A percentile compares a stretch with the other conserved stretches of the same genome.
Evolutionary conservation across 345 rosid species (phyloP).

Genomic region (Eucalyptus shirleyi): DNA sequence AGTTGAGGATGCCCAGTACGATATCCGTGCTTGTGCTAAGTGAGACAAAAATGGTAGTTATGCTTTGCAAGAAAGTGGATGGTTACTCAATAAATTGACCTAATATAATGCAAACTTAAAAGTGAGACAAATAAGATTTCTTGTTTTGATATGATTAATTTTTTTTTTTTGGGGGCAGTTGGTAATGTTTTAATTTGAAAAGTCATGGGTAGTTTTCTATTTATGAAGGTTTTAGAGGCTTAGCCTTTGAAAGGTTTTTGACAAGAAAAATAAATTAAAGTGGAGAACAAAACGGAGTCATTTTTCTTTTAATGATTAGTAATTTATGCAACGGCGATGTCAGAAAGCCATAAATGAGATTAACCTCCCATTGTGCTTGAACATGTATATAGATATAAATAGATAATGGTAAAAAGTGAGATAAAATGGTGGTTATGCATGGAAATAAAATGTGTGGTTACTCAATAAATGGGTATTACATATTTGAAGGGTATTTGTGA

Average conservation of each 20-base stretch:
- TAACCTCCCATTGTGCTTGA: not conserved
- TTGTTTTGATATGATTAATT: not conserved
- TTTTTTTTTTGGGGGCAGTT: not conserved
- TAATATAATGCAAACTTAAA: not conserved
- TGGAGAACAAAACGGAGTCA: not conserved
- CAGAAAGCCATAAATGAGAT: not conserved
- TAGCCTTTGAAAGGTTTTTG: not conserved
- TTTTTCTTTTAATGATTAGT: not conserved
- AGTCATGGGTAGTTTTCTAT: not conserved
- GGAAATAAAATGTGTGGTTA: not conserved
- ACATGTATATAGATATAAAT: not conserved
- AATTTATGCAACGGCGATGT: not conserved
- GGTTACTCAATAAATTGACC: not conserved
- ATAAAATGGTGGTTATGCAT: not conserved
- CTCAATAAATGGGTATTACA: not conserved
- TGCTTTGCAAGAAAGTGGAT: not conserved
- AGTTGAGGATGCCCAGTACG: not conserved
- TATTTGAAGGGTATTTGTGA: not conserved
- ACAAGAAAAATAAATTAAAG: not conserved
- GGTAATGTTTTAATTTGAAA: not conserved
- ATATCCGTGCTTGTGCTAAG: not conserved
- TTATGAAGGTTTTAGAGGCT: not conserved
- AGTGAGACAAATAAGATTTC: not conserved
- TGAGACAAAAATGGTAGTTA: not conserved
- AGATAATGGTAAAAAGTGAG: not conserved